phyloP scores from a whole-genome alignment of 2,329 filamentous ascomycete species.

The Simplicillium sp. region DNA sequence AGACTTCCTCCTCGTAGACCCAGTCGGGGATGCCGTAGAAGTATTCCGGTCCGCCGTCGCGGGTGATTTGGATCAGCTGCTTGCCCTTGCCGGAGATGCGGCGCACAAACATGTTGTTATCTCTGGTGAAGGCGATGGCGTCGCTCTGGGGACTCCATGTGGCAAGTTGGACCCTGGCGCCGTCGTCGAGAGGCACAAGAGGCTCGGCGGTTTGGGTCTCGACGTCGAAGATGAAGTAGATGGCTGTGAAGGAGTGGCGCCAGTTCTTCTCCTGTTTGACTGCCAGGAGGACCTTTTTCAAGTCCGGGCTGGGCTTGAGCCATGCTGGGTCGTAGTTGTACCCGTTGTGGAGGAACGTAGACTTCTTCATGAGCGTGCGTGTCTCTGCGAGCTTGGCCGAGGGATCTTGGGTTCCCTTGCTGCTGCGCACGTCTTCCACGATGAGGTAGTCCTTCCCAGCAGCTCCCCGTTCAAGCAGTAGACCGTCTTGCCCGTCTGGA shows the following conservation, averaged over 20 bases:
- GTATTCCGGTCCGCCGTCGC: slow-evolving; percentile 75
- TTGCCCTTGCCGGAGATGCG: slow-evolving; percentile 39
- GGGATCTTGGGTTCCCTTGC: slow-evolving; percentile 11
- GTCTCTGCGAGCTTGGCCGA: slow-evolving; percentile 19
- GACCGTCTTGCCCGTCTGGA: slow-evolving; percentile 68
- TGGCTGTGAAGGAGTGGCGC: slow-evolving; percentile 79
- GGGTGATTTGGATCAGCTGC: slow-evolving; percentile 64
- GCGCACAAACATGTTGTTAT: slow-evolving; percentile 85
- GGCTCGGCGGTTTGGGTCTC: slow-evolving; percentile 67
- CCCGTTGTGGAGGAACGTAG: slow-evolving; percentile 50
- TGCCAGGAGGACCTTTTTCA: slow-evolving; percentile 78
- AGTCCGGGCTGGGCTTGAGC: slow-evolving; percentile 69
- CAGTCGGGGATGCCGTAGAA: slow-evolving; percentile 97
- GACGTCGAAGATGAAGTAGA: slow-evolving; percentile 91
- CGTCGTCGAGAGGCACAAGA: slow-evolving; percentile 58
- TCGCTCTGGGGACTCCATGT: slow-evolving; percentile 84
- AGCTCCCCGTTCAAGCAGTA: slow-evolving; percentile 66
- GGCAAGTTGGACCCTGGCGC: slow-evolving; percentile 69
- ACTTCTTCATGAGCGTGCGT: slow-evolving; percentile 62
- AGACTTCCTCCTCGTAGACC: slow-evolving; percentile 71
- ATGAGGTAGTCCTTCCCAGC: slow-evolving; percentile 65
- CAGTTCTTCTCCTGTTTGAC: slow-evolving; percentile 68
- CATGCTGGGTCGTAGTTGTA: slow-evolving; percentile 45
- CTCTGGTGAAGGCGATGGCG: slow-evolving; percentile 76
- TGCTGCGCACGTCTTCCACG: slow-evolving; percentile 71